phyloP scores from a whole-genome alignment of 768 basidiomycete species.

The Mycena venus region DNA sequence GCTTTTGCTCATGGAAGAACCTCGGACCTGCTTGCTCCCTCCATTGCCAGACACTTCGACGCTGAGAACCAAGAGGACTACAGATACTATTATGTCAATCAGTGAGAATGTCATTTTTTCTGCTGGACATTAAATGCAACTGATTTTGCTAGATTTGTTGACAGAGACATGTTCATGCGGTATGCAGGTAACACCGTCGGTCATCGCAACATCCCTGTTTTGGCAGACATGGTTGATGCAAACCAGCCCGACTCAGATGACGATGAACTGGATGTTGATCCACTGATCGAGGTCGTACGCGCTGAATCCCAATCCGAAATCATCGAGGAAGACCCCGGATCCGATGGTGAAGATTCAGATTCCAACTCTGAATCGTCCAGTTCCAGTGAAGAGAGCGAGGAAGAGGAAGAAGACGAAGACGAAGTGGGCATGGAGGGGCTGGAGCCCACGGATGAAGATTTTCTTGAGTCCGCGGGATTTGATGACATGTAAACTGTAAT shows the following conservation, averaged over 20 bases:
- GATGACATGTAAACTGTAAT: not conserved
- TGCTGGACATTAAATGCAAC: no score
- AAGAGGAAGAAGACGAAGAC: not conserved
- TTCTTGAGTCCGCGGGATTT: not conserved
- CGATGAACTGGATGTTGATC: not conserved
- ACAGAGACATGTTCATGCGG: slow-evolving; percentile 38
- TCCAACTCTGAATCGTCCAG: not conserved
- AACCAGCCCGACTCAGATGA: not conserved
- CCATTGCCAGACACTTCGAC: slow-evolving; percentile 25
- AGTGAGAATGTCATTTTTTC: slow-evolving; percentile 38
- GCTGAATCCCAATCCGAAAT: not conserved
- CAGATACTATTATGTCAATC: slow-evolving; percentile 52
- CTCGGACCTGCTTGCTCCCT: slow-evolving; percentile 17
- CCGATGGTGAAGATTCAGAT: not conserved
- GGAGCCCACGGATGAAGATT: not conserved
- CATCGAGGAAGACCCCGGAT: not conserved
- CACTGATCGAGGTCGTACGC: no score
- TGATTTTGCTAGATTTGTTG: not conserved
- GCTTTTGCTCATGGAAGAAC: slow-evolving; percentile 41
- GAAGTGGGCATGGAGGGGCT: not conserved
- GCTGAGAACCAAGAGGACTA: no score
- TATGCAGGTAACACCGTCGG: slow-evolving; percentile 40
- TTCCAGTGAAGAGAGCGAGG: not conserved
- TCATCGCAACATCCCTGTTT: not conserved
- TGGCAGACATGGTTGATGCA: no score